These are phyloP conservation scores for Boletus subluridellus DNA, from an alignment of 1,284 basidiomycete species.

Conservation along the genomic window DNA sequence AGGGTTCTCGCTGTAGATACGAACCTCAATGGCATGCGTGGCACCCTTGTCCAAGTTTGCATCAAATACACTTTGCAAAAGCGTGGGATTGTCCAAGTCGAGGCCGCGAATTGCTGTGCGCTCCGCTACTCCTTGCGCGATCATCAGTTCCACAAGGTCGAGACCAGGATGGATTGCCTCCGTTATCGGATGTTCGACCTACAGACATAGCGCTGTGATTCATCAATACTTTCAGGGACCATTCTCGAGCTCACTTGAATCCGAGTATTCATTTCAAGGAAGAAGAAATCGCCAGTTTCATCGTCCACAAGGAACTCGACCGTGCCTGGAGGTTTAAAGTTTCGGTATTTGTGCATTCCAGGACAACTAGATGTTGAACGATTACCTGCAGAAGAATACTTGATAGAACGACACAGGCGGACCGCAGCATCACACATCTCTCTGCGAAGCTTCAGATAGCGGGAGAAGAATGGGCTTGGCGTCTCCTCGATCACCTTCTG, in stretches of 20 bases:
- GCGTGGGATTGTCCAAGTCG: slow-evolving; percentile 9
- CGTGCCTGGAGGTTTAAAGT: slow-evolving; percentile 45
- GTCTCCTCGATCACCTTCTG: slow-evolving; percentile 76
- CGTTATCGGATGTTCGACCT: slow-evolving; percentile 71
- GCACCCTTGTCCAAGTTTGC: slow-evolving; percentile 16
- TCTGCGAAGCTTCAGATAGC: slow-evolving; percentile 41
- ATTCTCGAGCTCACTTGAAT: slow-evolving; percentile 46
- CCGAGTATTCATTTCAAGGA: slow-evolving; percentile 74
- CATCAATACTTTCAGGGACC: not conserved
- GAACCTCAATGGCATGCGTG: slow-evolving; percentile 57
- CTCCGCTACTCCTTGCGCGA: slow-evolving; percentile 49
- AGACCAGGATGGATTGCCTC: slow-evolving; percentile 56
- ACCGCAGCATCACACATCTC: slow-evolving; percentile 55
- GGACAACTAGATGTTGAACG: not conserved
- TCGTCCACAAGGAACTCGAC: slow-evolving; percentile 69
- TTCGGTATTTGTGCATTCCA: not conserved
- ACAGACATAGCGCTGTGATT: not conserved
- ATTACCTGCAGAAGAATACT: slow-evolving; percentile 58
- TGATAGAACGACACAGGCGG: slow-evolving; percentile 46
- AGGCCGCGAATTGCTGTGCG: slow-evolving; percentile 19
- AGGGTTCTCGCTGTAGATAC: slow-evolving; percentile 68
- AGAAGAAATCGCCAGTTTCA: slow-evolving; percentile 54
- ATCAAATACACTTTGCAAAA: slow-evolving; percentile 26
- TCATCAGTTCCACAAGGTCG: slow-evolving; percentile 68
- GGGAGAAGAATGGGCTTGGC: slow-evolving; percentile 51